phyloP scores from a whole-genome alignment of 1,284 basidiomycete species.

The Malassezia psittaci region DNA sequence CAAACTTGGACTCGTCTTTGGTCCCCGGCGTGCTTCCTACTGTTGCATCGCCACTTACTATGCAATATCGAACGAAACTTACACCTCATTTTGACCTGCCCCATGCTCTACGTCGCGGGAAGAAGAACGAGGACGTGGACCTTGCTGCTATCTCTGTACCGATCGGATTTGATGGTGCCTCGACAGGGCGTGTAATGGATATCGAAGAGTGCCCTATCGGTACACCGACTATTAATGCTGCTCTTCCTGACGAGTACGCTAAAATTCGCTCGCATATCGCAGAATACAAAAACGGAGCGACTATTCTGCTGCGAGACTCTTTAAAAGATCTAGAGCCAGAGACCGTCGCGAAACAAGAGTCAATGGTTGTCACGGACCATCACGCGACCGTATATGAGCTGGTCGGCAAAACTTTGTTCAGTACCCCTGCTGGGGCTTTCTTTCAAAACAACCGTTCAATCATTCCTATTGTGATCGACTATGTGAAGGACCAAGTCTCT shows the following conservation, averaged over 20 bases:
- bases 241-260: conserved; percentile 58
- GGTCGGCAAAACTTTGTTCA: conserved; percentile 70
- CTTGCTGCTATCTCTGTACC: conserved; percentile 57
- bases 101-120: conserved; percentile 49
- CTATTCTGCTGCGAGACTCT: conserved; percentile 81
- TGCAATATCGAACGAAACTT: conserved; percentile 88
- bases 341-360: conserved; percentile 19
- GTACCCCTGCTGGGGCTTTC: conserved; percentile 71
- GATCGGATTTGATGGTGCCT: conserved; percentile 81
- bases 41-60: conserved; percentile 74
- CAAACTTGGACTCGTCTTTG: conserved; percentile 52
- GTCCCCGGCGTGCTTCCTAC: conserved; percentile 67
- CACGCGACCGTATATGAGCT: conserved; percentile 70
- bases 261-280: conserved; percentile 66
- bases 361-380: conserved; percentile 61
- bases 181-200: conserved; percentile 68
- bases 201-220: conserved; percentile 97
- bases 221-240: conserved; percentile 67
- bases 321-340: conserved; percentile 49
- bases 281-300: conserved; percentile 78
- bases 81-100: conserved; percentile 90
- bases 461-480: conserved; percentile 67
- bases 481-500: conserved; percentile 55
- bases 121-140: conserved; percentile 23
- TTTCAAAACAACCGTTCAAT: conserved; percentile 98